Evolutionary conservation across 768 basidiomycete genomes (phyloP), one percentile per base, ranked within the genome.

Genomic region (Tulasnella sp.): DNA sequence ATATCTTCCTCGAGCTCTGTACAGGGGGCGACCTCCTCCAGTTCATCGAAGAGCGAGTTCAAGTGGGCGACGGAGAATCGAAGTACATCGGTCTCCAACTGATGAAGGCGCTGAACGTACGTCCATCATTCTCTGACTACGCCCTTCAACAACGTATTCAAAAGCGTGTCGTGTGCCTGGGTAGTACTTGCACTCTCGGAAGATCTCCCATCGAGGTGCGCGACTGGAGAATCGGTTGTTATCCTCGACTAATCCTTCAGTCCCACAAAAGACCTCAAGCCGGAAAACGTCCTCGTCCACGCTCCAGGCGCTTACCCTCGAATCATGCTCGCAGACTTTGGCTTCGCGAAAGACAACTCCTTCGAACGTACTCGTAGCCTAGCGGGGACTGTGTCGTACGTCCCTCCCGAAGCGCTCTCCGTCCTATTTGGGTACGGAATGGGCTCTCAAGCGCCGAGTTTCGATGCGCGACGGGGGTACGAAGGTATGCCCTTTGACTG

Each of bases 261-360:
- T 1, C 79, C 22, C 22, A 2, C 22, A 18, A 48, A 40, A 81
- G 80, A 80, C 81, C 80, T 81, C 44, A 75, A 81, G 94, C 95
- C 95, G 40, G 95, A 96, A 86, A 96, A 96, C 82, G 93, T 96
- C 58, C 88, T 96, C 20, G 88, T 96, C 5, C 88, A 91, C 83
- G 88, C 90, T 8, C 93, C 95, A 28, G 95, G 94, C 14, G 90
- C 93, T 3, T 96, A 94, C 84, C 95, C 95, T 75, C 93, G 93
- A 58, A 91, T 96, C 58, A 88, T 94, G 76, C 92, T 96, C 54
- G 95, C 95, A 24, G 95, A 96, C 85, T 96, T 96, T 84, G 95
- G 95, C 12, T 90, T 95, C 24, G 95, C 95, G 14, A 91, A 94
- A 24, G 90, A 91, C 9, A 91, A 91, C 83, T 91, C 94, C 2